Conservation (phyloP, 2,329 filamentous ascomycete genomes). For the Calonectria honghensis region DNA sequence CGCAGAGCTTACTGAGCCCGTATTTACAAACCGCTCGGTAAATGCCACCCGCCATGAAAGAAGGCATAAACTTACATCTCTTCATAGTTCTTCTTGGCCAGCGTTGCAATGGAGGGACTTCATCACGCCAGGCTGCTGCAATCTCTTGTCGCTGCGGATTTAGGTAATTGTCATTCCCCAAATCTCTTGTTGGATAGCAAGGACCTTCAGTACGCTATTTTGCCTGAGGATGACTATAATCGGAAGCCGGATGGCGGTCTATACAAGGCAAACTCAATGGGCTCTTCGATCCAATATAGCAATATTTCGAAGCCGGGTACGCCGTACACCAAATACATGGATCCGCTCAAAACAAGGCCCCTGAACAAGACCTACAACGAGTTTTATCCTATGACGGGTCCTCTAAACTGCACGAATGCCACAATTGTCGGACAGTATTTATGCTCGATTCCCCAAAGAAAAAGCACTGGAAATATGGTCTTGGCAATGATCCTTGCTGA, state of each 20-base stretch:
- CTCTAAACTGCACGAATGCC: background rate
- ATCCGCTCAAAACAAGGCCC: background rate
- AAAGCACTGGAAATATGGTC: constrained; percentile 26
- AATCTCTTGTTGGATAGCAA: constrained; percentile 28
- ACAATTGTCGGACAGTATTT: constrained; percentile 42
- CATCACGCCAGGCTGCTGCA: constrained; percentile 37
- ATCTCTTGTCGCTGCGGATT: constrained; percentile 37
- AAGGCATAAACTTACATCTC: background rate
- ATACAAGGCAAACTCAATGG: background rate
- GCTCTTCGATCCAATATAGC: constrained; percentile 2
- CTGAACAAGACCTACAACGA: constrained; percentile 36
- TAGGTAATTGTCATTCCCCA: constrained; percentile 25
- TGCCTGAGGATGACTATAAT: constrained; percentile 30
- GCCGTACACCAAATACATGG: background rate
- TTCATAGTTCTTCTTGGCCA: background rate
- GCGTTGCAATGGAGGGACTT: constrained; percentile 9
- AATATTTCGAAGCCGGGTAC: constrained; percentile 29
- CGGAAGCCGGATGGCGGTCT: constrained; percentile 19
- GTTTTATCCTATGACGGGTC: constrained; percentile 23
- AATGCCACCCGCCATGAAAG: background rate
- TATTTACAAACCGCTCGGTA: constrained; percentile 1
- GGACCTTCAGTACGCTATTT: constrained; percentile 37
- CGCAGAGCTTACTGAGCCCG: background rate
- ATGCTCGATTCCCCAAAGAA: constrained; percentile 40
- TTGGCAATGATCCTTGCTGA: background rate